phyloP scores from a whole-genome alignment of 108 stramenopile genomes.

The Pelagomonas calceolata region DNA sequence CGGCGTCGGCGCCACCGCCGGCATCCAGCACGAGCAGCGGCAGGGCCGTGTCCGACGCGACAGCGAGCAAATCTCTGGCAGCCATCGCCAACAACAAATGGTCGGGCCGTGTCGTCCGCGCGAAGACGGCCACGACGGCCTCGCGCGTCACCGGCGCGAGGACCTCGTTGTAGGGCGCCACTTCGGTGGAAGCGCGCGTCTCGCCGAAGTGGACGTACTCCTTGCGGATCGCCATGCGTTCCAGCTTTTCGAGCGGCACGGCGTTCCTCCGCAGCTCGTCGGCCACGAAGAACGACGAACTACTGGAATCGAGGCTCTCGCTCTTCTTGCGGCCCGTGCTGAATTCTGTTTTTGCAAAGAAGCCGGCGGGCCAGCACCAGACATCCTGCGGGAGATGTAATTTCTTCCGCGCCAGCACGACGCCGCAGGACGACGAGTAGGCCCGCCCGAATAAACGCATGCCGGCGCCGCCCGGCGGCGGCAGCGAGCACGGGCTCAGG shows the following conservation, averaged over 20 bases:
- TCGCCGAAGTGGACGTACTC: background rate
- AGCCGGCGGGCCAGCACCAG: background rate
- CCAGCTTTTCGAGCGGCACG: background rate
- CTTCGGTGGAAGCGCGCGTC: background rate
- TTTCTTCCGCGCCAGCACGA: background rate
- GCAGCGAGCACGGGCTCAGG: background rate
- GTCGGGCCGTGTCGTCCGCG: background rate
- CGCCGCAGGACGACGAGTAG: background rate
- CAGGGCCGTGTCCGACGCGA: background rate
- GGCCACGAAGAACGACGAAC: background rate
- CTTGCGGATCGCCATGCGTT: background rate
- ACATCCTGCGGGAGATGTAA: background rate
- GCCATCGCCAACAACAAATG: background rate
- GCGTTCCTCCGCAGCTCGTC: background rate
- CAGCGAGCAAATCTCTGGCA: background rate
- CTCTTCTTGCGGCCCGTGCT: background rate
- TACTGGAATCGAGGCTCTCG: no score
- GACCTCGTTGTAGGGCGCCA: background rate
- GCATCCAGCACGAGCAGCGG: background rate
- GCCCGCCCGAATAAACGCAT: background rate
- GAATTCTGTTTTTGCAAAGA: background rate
- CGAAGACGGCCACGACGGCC: conserved; percentile 1
- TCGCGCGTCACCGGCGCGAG: background rate
- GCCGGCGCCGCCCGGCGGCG: background rate
- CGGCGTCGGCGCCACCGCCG: background rate